A percentile compares a stretch with the other conserved stretches of the same genome.
phyloP scores from a whole-genome alignment of 345 rosid genomes.

The Eucalyptus sp. region DNA sequence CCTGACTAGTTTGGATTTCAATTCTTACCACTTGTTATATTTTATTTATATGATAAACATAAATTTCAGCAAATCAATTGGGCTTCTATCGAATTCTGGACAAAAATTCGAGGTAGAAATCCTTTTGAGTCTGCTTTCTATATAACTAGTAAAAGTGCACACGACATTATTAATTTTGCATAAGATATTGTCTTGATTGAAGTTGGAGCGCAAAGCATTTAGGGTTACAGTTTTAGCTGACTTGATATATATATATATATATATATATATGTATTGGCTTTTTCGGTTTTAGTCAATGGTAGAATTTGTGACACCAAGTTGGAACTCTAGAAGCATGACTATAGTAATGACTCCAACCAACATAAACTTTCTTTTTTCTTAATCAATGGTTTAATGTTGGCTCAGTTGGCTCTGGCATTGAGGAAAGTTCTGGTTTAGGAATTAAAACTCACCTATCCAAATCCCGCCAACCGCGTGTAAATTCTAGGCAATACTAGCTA shows the following conservation, averaged over 20 bases:
- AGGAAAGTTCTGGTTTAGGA: neutral
- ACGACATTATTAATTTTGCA: neutral
- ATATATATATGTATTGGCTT: neutral
- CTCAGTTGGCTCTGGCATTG: neutral
- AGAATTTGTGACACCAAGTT: neutral
- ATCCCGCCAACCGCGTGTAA: neutral
- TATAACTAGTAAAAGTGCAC: neutral
- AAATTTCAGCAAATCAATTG: neutral
- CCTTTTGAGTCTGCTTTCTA: neutral
- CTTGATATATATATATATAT: neutral
- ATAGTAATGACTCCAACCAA: neutral
- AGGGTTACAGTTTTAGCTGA: neutral
- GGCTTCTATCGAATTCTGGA: neutral
- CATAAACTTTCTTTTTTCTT: neutral
- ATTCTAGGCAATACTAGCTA: neutral
- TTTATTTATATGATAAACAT: neutral
- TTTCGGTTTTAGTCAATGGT: neutral
- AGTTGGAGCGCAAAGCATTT: neutral
- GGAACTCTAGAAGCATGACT: neutral
- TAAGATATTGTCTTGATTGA: neutral
- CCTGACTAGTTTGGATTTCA: neutral
- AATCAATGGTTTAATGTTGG: neutral
- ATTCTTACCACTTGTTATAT: neutral
- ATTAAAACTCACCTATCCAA: neutral
- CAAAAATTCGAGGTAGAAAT: neutral